Evolutionary conservation across 2,329 filamentous ascomycete genomes (phyloP), one percentile per base, ranked within the genome.

Genomic region (Ophiostoma tasmaniense): DNA sequence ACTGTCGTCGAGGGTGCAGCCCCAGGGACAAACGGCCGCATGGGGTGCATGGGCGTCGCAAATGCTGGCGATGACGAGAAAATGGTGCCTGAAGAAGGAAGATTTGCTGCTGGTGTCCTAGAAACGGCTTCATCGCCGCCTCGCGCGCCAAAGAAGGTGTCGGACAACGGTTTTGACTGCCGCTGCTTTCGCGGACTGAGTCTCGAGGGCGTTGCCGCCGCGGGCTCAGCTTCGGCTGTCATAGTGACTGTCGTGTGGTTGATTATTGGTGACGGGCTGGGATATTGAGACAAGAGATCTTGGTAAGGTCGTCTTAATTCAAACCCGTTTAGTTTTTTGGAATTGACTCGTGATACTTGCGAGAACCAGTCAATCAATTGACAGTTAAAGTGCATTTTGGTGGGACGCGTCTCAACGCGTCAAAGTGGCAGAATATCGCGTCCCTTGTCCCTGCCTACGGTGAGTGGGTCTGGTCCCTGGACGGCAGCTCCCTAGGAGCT

Each of bases 11-110:
- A 30, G 20, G 39, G 61, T 39, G 88, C 84, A 1, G 81, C 80
- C 33, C 83, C 80, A 71, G 84, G 78, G 42, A 80, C 80, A 76
- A 88, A 88, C 20, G 89, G 86, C 74, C 85, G 86, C 67, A 95
- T 85, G 62, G 93, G 91, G 77, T 95, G 90, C 61, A 88, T 86
- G 1, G 93, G 93, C 1, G 93, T 97, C 66, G 87, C 92, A 79
- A 97, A 97, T 55, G 90, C 92, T 10, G 93, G 92, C 25, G 93
- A 97, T 0, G 93, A 96, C 0, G 93, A 97, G 4, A 92, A 92
- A 71, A 95, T 88, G 59, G 85, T 84, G 66, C 90, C 88, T 3
- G 81, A 81, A 33, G 71, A 66, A 0, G 70, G 71, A 1, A 66
- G 14, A 52, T 35, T 59, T 3, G 73, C 73, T 1, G 72, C 70